A percentile compares a stretch with the other conserved stretches of the same genome.
These are phyloP conservation scores for Annulohypoxylon truncatum DNA, from an alignment of 2,329 filamentous ascomycete genomes.

Conservation along the genomic window DNA sequence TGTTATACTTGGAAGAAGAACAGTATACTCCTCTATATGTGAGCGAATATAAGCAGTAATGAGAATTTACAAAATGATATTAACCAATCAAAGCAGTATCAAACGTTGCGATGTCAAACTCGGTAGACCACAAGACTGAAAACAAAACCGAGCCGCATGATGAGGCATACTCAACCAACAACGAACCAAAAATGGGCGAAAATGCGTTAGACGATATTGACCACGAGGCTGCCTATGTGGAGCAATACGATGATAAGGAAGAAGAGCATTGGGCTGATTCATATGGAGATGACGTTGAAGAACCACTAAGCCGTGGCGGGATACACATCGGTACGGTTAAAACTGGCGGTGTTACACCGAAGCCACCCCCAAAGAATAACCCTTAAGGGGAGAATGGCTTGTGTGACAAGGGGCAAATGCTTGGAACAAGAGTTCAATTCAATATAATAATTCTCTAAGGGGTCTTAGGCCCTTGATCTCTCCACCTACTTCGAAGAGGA, in stretches of 20 bases:
- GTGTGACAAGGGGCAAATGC: not conserved
- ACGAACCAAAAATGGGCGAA: not conserved
- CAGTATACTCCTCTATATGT: not conserved
- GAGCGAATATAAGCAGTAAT: not conserved
- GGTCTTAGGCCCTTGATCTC: too few species aligned
- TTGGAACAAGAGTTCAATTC: not conserved
- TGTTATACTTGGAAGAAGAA: not conserved
- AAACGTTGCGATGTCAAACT: not conserved
- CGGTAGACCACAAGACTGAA: not conserved
- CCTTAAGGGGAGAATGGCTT: too few species aligned
- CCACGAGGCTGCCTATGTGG: not conserved
- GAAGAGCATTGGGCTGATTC: constrained; percentile 1
- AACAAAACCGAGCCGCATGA: not conserved
- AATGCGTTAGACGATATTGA: not conserved
- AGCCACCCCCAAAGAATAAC: constrained; percentile 1
- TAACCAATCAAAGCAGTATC: not conserved
- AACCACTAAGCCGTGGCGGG: constrained; percentile 1
- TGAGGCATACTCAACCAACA: not conserved
- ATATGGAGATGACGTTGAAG: not conserved
- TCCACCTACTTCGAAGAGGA: too few species aligned
- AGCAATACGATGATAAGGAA: not conserved
- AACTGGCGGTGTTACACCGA: not conserved
- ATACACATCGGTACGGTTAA: not conserved
- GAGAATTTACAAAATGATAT: not conserved
- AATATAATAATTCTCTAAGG: not conserved